Evolutionary conservation across 2,329 filamentous ascomycete species (phyloP).

Genomic region (Colletotrichum tropicicola): DNA sequence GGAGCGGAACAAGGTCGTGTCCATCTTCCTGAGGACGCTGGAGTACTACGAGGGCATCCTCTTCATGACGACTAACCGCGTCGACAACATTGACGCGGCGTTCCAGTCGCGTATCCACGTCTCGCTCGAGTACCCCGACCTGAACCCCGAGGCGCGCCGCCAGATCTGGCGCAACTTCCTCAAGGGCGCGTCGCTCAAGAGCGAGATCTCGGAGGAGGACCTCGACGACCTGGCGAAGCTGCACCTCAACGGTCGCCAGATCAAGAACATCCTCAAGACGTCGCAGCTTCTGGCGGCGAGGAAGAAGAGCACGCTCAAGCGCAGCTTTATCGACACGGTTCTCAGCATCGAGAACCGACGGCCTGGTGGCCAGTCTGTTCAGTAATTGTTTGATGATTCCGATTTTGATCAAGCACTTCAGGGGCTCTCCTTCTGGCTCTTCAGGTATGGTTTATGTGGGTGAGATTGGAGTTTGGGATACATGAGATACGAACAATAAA

Average conservation of each 20-base stretch:
- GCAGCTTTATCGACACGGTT: slow-evolving; percentile 26
- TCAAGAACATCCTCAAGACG: slow-evolving; percentile 56
- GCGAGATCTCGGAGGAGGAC: slow-evolving; percentile 36
- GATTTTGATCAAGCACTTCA: not conserved
- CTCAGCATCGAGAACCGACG: slow-evolving; percentile 27
- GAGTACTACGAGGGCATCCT: slow-evolving; percentile 59
- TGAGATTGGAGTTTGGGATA: too few relatives aligned
- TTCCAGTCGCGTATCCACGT: slow-evolving; percentile 59
- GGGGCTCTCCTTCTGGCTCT: too few relatives aligned
- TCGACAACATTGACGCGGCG: slow-evolving; percentile 54
- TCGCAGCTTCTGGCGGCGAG: slow-evolving; percentile 56
- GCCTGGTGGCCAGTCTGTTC: not conserved
- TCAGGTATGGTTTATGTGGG: too few relatives aligned
- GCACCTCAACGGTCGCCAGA: slow-evolving; percentile 56
- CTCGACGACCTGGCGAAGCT: slow-evolving; percentile 47
- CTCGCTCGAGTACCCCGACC: slow-evolving; percentile 54
- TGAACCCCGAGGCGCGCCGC: slow-evolving; percentile 45
- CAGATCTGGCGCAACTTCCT: slow-evolving; percentile 52
- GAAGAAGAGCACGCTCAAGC: slow-evolving; percentile 35
- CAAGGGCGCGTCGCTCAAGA: slow-evolving; percentile 38
- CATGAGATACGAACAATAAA: too few relatives aligned
- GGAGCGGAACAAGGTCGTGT: slow-evolving; percentile 43
- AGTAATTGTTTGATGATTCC: not conserved
- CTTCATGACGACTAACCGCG: slow-evolving; percentile 59
- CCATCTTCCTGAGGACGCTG: slow-evolving; percentile 52